Evolutionary conservation across 176 grass and related monocot species (phyloP), one percentile per base, ranked within the genome.

Genomic region (Juncus inflexus): DNA sequence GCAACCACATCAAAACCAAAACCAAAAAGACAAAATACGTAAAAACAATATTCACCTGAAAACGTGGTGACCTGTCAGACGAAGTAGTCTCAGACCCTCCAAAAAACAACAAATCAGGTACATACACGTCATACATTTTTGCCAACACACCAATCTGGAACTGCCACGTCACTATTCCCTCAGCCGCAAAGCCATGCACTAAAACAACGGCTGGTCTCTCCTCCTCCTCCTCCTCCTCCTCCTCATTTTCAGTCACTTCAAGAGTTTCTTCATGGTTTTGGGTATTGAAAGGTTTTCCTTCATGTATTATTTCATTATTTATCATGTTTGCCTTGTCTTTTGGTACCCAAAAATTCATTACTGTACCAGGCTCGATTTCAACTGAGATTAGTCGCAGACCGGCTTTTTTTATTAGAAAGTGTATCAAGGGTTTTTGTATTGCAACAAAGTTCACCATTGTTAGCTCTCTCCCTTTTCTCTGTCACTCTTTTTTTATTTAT

Each of bases 131-230:
- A 83, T 91, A 97, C n/a, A 71, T 67, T 58, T 83, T 77, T 19
- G 79, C 67, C 63, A 97, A 66, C 6, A 0, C 58, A 4, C 92
- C 92, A 7, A 76, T 60, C 68, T 91, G 87, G 72, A 97, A 91
- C 55, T 97, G 87, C 87, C 92, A 97, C 2, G 92, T 97, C 3
- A 97, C 82, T 4, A 97, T 86, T 50, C 87, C 92, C 62, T 97
- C 92, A 3, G 87, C 62, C 2, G 92, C 84, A 56, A 97, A 97
- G 5, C 92, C 92, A 42, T 97, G 92, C 63, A 97, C 87, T 28
- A 97, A 77, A 58, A 97, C 84, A 7, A 97, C 84, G 15, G 87
- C 65, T 3, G 91, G 81, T 79, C 73, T 80, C 19, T 76, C 78
- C 13, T 36, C 9, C 13, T 62, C 67, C 1, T 5, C 37, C 7